Evolutionary conservation across 176 grass and related monocot species (phyloP).

Genomic region (Rhynchospora tenuis): DNA sequence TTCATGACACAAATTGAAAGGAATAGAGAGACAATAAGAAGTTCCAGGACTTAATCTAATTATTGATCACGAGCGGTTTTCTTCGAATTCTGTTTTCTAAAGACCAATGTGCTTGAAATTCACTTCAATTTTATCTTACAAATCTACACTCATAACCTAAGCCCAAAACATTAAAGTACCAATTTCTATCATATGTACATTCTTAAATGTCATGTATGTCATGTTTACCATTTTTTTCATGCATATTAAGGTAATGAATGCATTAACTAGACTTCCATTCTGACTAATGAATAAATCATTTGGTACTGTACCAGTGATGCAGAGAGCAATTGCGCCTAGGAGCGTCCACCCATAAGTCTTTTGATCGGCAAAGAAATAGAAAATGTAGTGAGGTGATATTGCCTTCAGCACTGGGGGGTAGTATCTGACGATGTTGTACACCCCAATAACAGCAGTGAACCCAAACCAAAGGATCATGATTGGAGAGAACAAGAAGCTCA

Average conservation of each 20-base stretch:
- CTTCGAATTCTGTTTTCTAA: background rate
- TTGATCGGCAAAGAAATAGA: constrained; percentile 47
- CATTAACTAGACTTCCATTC: background rate
- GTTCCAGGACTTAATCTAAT: background rate
- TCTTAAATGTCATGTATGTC: background rate
- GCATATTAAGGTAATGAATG: background rate
- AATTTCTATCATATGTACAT: background rate
- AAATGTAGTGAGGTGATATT: constrained; percentile 46
- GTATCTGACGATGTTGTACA: constrained; percentile 67
- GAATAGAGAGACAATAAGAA: background rate
- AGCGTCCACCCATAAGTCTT: constrained; percentile 54
- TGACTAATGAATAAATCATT: background rate
- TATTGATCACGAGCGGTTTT: background rate
- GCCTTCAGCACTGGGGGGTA: constrained; percentile 63
- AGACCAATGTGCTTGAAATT: background rate
- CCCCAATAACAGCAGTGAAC: constrained; percentile 35
- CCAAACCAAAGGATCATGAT: constrained; percentile 69
- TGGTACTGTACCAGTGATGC: constrained; percentile 57
- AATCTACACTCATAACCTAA: background rate
- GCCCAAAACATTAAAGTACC: background rate
- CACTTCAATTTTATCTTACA: background rate
- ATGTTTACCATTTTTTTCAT: background rate
- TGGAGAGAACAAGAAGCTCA: constrained; percentile 69
- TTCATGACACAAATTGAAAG: background rate
- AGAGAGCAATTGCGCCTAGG: constrained; percentile 57